Evolutionary conservation across 805 yeast species (phyloP), one percentile per base, ranked within the genome.

Genomic region (Nematodospora valgi): DNA sequence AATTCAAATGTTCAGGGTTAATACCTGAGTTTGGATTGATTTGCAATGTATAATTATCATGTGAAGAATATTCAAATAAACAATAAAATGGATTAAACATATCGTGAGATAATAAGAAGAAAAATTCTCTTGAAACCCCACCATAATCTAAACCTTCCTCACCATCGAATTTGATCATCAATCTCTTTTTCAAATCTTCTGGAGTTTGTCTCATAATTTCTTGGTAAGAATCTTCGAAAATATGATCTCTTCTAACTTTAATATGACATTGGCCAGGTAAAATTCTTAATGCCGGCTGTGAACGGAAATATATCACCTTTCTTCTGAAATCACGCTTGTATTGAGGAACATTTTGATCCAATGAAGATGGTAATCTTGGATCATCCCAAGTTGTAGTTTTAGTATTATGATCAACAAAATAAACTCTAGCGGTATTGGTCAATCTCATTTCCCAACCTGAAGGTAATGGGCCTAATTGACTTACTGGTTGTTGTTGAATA

Each of bases 311-410:
- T 45, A 93, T 91, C 40, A 93, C 86, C 68, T 93, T 93, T 67
- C 99, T 81, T 66, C 99, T 78, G 68, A 93, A 93, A 63, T 93
- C 99, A 70, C 99, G 91, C 75, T 93, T 93, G 64, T 93, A 93
- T 67, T 93, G 98, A 15, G 99, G 99, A 51, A 93, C 99, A 50
- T 91, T 91, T 67, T 93, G 98, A 62, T 93, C 99, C 50, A 93
- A 70, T 6, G 96, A 86, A 5, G 97, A 87, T 34, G 99, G 99
- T 58, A 93, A 74, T 57, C 99, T 81, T 45, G 99, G 99, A 59
- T 93, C 99, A 64, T 93, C 99, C 99, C 99, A 93, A 1, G 99
- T 93, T 0, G 99, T 93, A 0, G 99, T 93, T 68, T 93, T 93
- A 21, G 99, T 93, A 65, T 93, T 93, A 70, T 93, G 99, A 62